Evolutionary conservation across 2,329 filamentous ascomycete species (phyloP).

Genomic region (Cytospora chrysosperma): DNA sequence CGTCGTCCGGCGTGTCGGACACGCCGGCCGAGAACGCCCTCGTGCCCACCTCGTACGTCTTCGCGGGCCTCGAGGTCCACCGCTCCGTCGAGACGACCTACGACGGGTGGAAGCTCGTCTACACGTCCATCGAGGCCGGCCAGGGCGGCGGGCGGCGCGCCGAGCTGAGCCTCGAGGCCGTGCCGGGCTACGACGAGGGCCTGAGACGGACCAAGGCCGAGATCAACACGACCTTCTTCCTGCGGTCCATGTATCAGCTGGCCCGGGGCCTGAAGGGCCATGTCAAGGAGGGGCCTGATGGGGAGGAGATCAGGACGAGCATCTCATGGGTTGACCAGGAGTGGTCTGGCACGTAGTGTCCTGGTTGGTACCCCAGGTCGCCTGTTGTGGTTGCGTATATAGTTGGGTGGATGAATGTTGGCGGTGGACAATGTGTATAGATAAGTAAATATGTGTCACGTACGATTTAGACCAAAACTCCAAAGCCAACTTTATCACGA

Average conservation of each 20-base stretch:
- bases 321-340: constrained; percentile 16
- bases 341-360: not conserved
- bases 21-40: constrained; percentile 8
- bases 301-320: constrained; percentile 7
- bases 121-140: constrained; percentile 53
- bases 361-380: too few relatives aligned
- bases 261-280: constrained; percentile 17
- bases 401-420: not conserved
- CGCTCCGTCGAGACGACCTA: constrained; percentile 44
- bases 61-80: constrained; percentile 53
- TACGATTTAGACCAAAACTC: not conserved
- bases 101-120: constrained; percentile 46
- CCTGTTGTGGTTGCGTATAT: not conserved
- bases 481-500: not conserved
- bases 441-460: not conserved
- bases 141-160: constrained; percentile 51
- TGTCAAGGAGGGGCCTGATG: not conserved
- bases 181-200: constrained; percentile 22
- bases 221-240: constrained; percentile 7
- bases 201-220: constrained; percentile 2
- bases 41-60: constrained; percentile 37
- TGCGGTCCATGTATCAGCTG: constrained; percentile 20
- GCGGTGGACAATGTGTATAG: not conserved
- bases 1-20: too few relatives aligned
- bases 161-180: constrained; percentile 47